Evolutionary conservation across 176 grass and related monocot species (phyloP), one percentile per base, ranked within the genome.

Genomic region (Saccharum spontaneum): DNA sequence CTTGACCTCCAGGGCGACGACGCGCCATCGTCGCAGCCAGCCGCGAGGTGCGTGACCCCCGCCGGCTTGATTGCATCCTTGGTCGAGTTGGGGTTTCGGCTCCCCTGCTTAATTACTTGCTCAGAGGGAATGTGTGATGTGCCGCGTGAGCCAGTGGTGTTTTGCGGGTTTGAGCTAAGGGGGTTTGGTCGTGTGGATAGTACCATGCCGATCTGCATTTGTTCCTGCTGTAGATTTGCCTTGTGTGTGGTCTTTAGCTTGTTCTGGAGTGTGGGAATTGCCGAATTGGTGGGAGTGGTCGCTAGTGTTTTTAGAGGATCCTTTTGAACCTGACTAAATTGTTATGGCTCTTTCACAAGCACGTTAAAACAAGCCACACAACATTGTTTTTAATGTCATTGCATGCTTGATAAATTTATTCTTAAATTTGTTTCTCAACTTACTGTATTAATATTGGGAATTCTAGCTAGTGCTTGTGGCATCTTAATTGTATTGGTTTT

Each of bases 1-100:
- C 87, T 92, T 67, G 96, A 92, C 33, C 85, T 94, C 79, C 93
- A 94, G 41, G 86, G 63, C 23, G 96, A 94, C 38, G 96, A 92
- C 12, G 88, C 90, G 40, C 87, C 91, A 3, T 93, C 88, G 15
- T 91, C 93, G 55, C 87, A 94, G 69, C 89, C 79, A 39, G 70
- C 93, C 79, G 81, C 30, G 26, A 94, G 91, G 96, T 98, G 67
- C 68, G 89, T 72, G 64, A 33, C 30, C 77, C 77, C 28, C 50
- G 20, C 46, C 63, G 66, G 23, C 37, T 44, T 57, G 30, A 73
- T 79, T 43, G 79, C 20, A 16, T 70, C 78, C 10, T 16, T 75
- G 73, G 57, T 81, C 31, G 68, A 70, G 69, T 45, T 66, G 73
- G 75, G 64, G 22, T 64, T 80, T 59, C 41, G 48, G 73, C 48